Evolutionary conservation across 768 basidiomycete genomes (phyloP), one percentile per base, ranked within the genome.

Genomic region (Kockovaella imperatae): DNA sequence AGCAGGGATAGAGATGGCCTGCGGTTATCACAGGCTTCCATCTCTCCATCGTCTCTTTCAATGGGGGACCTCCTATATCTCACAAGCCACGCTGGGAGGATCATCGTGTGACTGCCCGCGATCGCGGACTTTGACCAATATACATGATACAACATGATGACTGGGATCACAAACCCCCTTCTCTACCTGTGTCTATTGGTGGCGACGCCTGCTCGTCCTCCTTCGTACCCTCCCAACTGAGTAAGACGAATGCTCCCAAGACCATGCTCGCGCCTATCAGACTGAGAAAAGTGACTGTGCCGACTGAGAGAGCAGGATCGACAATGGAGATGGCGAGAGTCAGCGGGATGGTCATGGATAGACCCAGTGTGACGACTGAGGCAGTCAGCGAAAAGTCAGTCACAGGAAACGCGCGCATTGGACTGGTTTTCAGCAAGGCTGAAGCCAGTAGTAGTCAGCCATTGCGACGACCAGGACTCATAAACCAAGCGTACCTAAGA

Each of bases 371-470:
- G 15, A 86, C 91, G 17, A 95, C 87, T 64, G 46, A 17, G 38
- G 8, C 18, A 5, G 20, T 15, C 20, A 38, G 44, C 45, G 30
- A 14, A 17, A 3, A 2, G 11, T 20, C 10, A 20, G 10, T 25
- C 20, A 10, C 5, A 32, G 4, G n/a, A n/a, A 32, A 56, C 65
- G 62, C 29, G 67, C 68, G 57, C 50, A 65, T 52, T 0, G 91
- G 91, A 1, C 90, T 90, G 5, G 93, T 99, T 74, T 91, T 93
- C 54, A 99, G 80, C 89, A 96, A 93, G 2, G 90, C 85, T 17
- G 24, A 87, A 35, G 15, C 26, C 35, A 47, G 35, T 40, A 28
- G 62, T 50, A 8, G n/a, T 17, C 25, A 44, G 18, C 18, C 26
- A 26, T 26, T 14, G 35, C 23, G 23, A 15, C 38, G 11, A 39